Conservation (phyloP, 2,329 filamentous ascomycete genomes). For the Leptographium lundbergii region DNA sequence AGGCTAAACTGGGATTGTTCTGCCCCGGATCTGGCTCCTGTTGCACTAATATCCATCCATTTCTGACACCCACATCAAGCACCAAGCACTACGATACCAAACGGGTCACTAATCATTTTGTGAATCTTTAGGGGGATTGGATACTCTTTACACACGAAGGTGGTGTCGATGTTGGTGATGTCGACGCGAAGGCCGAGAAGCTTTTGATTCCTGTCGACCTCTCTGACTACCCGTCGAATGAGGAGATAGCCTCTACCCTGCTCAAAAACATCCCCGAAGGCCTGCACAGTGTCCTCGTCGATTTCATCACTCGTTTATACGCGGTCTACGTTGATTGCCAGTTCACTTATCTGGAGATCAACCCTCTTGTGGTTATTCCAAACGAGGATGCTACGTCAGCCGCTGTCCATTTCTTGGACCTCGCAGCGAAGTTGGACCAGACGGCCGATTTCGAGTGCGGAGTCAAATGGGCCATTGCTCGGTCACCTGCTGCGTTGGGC, state of each 20-base stretch:
- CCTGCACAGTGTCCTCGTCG: conserved; percentile 94
- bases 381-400: conserved; percentile 86
- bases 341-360: conserved; percentile 99
- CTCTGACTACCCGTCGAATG: conserved; percentile 86
- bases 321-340: conserved; percentile 99
- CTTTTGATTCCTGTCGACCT: conserved; percentile 94
- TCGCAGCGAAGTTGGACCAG: conserved; percentile 97
- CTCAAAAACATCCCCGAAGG: conserved; percentile 90
- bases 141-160: conserved; percentile 99
- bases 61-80: not conserved
- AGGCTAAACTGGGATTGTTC: conserved; percentile 27
- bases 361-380: conserved; percentile 95
- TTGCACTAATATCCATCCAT: not conserved
- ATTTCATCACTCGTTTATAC: conserved; percentile 97
- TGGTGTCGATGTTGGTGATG: conserved; percentile 98
- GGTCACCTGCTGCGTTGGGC: conserved; percentile 78
- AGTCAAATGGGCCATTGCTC: conserved; percentile 96
- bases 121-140: conserved; percentile 70
- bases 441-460: conserved; percentile 99
- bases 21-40: conserved; percentile 12
- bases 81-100: not conserved
- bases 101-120: not conserved
- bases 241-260: conserved; percentile 73
- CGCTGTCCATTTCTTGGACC: conserved; percentile 92
- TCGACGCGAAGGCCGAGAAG: conserved; percentile 98